These are phyloP conservation scores for Ananas comosus DNA, from an alignment of 176 grass and related monocot genomes.

Conservation along the genomic window DNA sequence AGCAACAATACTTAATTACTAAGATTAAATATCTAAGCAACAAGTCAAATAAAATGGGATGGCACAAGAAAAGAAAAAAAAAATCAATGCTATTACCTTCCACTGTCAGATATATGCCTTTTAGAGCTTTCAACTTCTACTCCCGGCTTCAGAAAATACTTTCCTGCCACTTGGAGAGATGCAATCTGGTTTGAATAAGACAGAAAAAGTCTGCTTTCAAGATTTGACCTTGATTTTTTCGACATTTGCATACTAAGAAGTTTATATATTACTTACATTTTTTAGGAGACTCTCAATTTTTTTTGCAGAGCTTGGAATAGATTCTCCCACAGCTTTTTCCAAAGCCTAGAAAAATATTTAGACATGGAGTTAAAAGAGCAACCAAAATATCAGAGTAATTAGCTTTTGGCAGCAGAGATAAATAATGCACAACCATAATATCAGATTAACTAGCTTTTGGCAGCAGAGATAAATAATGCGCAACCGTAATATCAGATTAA, in stretches of 20 bases:
- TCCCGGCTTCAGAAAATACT: slow-evolving; percentile 75
- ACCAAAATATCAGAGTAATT: slow-evolving; percentile 13
- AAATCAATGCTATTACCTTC: slow-evolving; percentile 31
- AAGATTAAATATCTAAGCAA: not conserved
- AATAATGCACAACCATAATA: not conserved
- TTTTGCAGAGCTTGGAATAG: slow-evolving; percentile 52
- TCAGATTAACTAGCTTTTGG: not conserved
- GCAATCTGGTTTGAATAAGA: slow-evolving; percentile 51
- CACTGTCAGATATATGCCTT: slow-evolving; percentile 34
- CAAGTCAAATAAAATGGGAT: not conserved
- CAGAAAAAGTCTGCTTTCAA: slow-evolving; percentile 22
- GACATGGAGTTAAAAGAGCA: slow-evolving; percentile 11
- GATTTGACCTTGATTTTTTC: not conserved
- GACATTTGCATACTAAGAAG: not conserved
- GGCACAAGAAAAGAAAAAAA: not conserved
- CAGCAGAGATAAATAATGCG: too few species aligned
- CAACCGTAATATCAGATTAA: not conserved
- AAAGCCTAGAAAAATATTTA: slow-evolving; percentile 45
- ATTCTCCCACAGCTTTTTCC: slow-evolving; percentile 77
- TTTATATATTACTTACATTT: slow-evolving; percentile 45
- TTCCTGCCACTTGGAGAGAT: slow-evolving; percentile 62
- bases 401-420: not conserved
- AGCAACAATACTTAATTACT: not conserved
- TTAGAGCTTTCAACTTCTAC: slow-evolving; percentile 54
- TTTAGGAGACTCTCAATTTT: slow-evolving; percentile 77